Evolutionary conservation across 31 red algal genomes (phyloP).

Genomic region (Porphyra umbilicalis): DNA sequence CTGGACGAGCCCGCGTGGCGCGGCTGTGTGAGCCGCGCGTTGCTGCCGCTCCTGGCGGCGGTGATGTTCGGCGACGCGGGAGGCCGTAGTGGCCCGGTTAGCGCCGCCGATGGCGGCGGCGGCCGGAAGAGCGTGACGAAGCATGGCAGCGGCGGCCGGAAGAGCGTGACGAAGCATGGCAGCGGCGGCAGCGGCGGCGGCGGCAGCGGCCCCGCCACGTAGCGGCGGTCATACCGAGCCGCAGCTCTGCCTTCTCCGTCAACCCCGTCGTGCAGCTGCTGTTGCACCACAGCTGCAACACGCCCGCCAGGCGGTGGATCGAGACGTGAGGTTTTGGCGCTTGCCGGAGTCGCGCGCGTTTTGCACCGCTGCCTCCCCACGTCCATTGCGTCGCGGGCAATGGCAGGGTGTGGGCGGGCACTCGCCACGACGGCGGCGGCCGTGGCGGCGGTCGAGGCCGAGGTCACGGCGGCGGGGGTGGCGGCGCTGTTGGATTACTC

Average conservation of each 20-base stretch:
- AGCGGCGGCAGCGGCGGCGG: background rate
- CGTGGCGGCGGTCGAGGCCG: background rate
- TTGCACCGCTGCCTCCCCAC: background rate
- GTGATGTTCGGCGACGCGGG: slow-evolving; percentile 44
- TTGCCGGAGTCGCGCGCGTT: background rate
- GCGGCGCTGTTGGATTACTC: background rate
- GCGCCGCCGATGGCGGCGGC: background rate
- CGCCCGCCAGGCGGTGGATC: slow-evolving; percentile 42
- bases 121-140: too few relatives aligned
- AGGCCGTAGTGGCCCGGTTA: slow-evolving; percentile 5
- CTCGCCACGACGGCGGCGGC: background rate
- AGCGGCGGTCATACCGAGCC: background rate
- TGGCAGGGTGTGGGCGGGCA: background rate
- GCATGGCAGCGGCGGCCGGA: background rate
- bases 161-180: background rate
- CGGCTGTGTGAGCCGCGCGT: slow-evolving; percentile 36
- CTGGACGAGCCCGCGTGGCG: slow-evolving; percentile 57
- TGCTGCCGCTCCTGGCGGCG: slow-evolving; percentile 54
- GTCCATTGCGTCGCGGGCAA: background rate
- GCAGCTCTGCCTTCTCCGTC: background rate
- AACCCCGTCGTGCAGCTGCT: slow-evolving; percentile 38
- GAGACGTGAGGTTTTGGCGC: background rate
- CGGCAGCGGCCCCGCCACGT: background rate
- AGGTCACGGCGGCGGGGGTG: background rate
- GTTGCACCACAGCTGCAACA: slow-evolving; percentile 75